A percentile compares a stretch with the other conserved stretches of the same genome.
These are phyloP conservation scores for Amaranthus tricolor DNA, from an alignment of 179 eudicot genomes.

Conservation along the genomic window DNA sequence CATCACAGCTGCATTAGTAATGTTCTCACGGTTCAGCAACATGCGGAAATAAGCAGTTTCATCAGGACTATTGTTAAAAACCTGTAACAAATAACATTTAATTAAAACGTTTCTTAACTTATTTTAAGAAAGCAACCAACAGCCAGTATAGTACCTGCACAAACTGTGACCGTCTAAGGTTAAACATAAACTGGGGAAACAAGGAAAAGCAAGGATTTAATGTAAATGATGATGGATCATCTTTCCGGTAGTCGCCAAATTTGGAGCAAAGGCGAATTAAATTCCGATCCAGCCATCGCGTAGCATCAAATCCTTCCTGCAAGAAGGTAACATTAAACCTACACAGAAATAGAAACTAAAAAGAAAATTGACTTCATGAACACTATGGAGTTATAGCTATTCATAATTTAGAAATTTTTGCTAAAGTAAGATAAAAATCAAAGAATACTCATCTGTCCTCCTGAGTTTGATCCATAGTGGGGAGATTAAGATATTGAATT, in stretches of 20 bases:
- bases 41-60: constrained; percentile 97
- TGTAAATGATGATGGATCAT: constrained; percentile 85
- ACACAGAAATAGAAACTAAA: background rate
- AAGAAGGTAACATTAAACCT: constrained; percentile 14
- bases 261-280: constrained; percentile 89
- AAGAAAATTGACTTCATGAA: background rate
- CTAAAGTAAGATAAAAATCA: no score
- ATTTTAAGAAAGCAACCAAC: background rate
- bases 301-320: constrained; percentile 97
- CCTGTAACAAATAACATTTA: constrained; percentile 38
- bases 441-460: no score
- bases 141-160: constrained; percentile 57
- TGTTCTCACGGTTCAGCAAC: constrained; percentile 74
- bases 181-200: constrained; percentile 96
- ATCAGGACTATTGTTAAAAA: constrained; percentile 96
- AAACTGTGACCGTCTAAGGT: constrained; percentile 91
- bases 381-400: no score
- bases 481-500: no score
- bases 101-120: background rate
- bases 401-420: no score
- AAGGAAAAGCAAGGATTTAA: constrained; percentile 80
- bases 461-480: no score
- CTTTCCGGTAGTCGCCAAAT: constrained; percentile 93
- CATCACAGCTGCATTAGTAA: constrained; percentile 87
- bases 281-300: constrained; percentile 91